Percentiles rank a stretch among this genome's conserved stretches.
phyloP scores from a whole-genome alignment of 768 basidiomycete species.

The Boletus fagicola region DNA sequence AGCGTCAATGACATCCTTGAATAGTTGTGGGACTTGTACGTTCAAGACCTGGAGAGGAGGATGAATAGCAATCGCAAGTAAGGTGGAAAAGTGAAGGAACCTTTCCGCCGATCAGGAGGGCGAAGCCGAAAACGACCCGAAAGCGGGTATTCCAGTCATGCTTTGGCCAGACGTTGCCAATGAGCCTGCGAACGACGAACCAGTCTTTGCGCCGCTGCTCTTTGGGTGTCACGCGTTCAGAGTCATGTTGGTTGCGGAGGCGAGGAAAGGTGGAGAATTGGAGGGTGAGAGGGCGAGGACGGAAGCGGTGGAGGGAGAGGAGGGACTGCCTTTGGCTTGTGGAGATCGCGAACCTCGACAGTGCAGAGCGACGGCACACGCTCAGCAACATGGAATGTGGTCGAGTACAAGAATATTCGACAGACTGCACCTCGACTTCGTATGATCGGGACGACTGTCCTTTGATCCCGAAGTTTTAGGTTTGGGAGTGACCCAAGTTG shows the following conservation, averaged over 20 bases:
- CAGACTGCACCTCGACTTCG: too few relatives aligned
- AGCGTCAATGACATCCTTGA: slow-evolving; percentile 88
- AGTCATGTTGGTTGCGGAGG: slow-evolving; percentile 11
- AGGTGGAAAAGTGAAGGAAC: slow-evolving; percentile 38
- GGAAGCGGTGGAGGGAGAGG: slow-evolving; percentile 7
- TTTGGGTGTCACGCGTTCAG: slow-evolving; percentile 18
- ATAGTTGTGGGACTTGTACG: slow-evolving; percentile 96
- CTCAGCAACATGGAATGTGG: slow-evolving; percentile 23
- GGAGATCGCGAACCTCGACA: slow-evolving; percentile 7
- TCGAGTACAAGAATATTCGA: neutral
- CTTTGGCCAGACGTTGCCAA: slow-evolving; percentile 90
- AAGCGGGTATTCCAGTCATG: slow-evolving; percentile 78
- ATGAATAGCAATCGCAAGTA: neutral
- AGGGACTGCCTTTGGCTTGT: slow-evolving; percentile 6
- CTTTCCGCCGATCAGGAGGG: slow-evolving; percentile 80
- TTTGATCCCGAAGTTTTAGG: too few relatives aligned
- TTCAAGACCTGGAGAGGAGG: slow-evolving; percentile 70
- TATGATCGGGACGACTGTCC: too few relatives aligned
- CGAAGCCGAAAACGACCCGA: slow-evolving; percentile 81
- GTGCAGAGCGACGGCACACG: slow-evolving; percentile 25
- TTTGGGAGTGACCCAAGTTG: too few relatives aligned
- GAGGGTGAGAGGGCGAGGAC: neutral
- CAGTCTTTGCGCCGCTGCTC: slow-evolving; percentile 80
- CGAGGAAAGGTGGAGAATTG: slow-evolving; percentile 22
- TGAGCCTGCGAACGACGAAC: slow-evolving; percentile 78